Conservation (phyloP, 805 yeast genomes). For the Grigorovia jiainica region DNA sequence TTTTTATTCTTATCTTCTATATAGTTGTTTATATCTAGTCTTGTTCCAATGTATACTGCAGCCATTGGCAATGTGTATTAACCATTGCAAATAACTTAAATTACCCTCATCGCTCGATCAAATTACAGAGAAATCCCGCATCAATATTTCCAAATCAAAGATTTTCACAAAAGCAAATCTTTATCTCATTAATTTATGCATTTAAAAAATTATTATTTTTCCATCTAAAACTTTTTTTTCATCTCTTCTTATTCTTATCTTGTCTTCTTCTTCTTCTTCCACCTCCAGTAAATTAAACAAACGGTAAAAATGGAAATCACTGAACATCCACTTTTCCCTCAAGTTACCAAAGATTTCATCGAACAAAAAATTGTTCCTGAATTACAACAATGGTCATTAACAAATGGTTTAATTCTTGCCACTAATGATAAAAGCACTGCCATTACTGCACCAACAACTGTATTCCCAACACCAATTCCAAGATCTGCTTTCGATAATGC, state of each 20-base stretch:
- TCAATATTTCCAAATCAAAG: not conserved
- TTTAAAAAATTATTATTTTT: too few species aligned
- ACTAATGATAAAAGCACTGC: constrained; percentile 43
- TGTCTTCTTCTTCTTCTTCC: too few species aligned
- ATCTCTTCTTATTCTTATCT: too few species aligned
- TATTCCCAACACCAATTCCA: constrained; percentile 88
- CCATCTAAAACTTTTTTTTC: too few species aligned
- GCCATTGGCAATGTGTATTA: too few species aligned
- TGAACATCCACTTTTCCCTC: constrained; percentile 20
- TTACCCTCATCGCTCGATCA: too few species aligned
- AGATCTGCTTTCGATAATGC: constrained; percentile 57
- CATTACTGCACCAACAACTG: constrained; percentile 73
- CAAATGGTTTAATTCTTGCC: constrained; percentile 77
- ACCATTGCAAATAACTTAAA: too few species aligned
- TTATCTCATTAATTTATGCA: too few species aligned
- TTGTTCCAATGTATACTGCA: not conserved
- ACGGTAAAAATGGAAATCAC: not conserved
- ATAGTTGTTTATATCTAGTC: not conserved
- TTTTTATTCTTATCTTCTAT: not conserved
- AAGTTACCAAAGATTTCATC: constrained; percentile 17
- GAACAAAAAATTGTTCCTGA: constrained; percentile 33
- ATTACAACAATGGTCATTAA: constrained; percentile 64
- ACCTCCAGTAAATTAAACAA: too few species aligned
- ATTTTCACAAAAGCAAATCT: too few species aligned
- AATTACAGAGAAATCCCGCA: not conserved